These are phyloP conservation scores for Aspergillus diversus DNA, from an alignment of 495 filamentous ascomycete genomes.

Conservation along the genomic window DNA sequence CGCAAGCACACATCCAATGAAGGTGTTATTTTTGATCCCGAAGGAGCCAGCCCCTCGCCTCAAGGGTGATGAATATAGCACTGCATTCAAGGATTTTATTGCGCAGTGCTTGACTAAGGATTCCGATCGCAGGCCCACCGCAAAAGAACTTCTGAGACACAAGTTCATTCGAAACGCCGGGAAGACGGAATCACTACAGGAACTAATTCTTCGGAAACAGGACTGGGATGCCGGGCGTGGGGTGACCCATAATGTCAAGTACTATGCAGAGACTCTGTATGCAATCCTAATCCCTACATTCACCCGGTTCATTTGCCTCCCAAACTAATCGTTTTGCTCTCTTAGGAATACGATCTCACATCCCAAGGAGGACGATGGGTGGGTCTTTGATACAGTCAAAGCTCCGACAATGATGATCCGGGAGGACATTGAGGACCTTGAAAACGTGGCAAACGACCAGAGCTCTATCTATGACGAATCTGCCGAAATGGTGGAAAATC, in stretches of 20 bases:
- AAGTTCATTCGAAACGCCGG: conserved; percentile 85
- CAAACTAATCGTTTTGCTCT: conserved; percentile 23
- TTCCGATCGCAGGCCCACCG: conserved; percentile 78
- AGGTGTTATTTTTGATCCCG: conserved; percentile 95
- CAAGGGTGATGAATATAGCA: conserved; percentile 82
- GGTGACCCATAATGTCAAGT: conserved; percentile 65
- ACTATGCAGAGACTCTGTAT: conserved; percentile 87
- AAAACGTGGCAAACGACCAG: conserved; percentile 34
- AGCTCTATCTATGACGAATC: conserved; percentile 36
- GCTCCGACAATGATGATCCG: conserved; percentile 54
- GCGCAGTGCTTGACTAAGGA: conserved; percentile 88
- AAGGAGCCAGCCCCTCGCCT: conserved; percentile 85
- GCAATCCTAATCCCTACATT: conserved; percentile 28
- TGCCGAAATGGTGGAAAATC: conserved; percentile 43
- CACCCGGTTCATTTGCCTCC: background rate
- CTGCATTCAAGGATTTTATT: conserved; percentile 92
- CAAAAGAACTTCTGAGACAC: conserved; percentile 88
- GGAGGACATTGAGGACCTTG: conserved; percentile 41
- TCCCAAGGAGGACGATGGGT: conserved; percentile 75
- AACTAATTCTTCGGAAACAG: conserved; percentile 84
- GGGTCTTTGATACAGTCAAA: conserved; percentile 98
- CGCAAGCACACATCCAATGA: conserved; percentile 93
- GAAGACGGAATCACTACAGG: conserved; percentile 80
- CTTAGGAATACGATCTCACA: conserved; percentile 61
- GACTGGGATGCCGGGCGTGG: conserved; percentile 71